phyloP scores from a whole-genome alignment of 2,329 filamentous ascomycete genomes.

The Tolypocladium guangdongense region DNA sequence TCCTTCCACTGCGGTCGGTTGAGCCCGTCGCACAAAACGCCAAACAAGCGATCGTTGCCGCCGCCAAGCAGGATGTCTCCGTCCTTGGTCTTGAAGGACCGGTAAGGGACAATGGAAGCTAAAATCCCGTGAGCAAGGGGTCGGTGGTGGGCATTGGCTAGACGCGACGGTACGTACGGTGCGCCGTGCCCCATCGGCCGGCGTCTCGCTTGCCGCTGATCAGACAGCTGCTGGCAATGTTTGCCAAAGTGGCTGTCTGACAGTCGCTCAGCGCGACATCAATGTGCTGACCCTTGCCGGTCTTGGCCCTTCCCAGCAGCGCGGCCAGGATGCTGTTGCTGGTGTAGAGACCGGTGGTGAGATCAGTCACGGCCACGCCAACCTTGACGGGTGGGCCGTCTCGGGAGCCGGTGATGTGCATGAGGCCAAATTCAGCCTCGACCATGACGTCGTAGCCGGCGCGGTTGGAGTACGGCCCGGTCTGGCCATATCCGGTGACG shows the following conservation, averaged over 20 bases:
- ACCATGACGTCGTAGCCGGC: conserved; percentile 99
- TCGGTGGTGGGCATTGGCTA: neutral
- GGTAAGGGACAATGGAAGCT: conserved; percentile 97
- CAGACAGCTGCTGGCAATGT: conserved; percentile 85
- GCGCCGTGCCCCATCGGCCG: conserved; percentile 91
- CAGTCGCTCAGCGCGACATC: conserved; percentile 88
- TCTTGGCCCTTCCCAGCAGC: conserved; percentile 62
- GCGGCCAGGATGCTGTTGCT: conserved; percentile 94
- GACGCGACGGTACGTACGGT: conserved; percentile 48
- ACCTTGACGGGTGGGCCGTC: conserved; percentile 93
- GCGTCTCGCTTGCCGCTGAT: conserved; percentile 80
- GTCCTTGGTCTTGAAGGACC: conserved; percentile 66
- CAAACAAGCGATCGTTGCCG: conserved; percentile 61
- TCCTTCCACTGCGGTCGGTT: conserved; percentile 48
- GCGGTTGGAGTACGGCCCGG: conserved; percentile 74
- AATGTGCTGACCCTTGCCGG: conserved; percentile 79
- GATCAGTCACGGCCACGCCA: conserved; percentile 89
- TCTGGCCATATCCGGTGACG: conserved; percentile 95
- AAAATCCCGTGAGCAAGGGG: neutral
- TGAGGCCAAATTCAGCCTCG: conserved; percentile 92
- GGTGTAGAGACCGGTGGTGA: conserved; percentile 91
- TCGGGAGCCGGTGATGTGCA: conserved; percentile 91
- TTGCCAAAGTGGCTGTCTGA: conserved; percentile 88
- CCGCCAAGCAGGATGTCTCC: conserved; percentile 61
- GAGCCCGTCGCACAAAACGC: conserved; percentile 50